Base-by-base conservation (phyloP, 2,329 filamentous ascomycete genomes). In the Colletotrichum sp. region DNA sequence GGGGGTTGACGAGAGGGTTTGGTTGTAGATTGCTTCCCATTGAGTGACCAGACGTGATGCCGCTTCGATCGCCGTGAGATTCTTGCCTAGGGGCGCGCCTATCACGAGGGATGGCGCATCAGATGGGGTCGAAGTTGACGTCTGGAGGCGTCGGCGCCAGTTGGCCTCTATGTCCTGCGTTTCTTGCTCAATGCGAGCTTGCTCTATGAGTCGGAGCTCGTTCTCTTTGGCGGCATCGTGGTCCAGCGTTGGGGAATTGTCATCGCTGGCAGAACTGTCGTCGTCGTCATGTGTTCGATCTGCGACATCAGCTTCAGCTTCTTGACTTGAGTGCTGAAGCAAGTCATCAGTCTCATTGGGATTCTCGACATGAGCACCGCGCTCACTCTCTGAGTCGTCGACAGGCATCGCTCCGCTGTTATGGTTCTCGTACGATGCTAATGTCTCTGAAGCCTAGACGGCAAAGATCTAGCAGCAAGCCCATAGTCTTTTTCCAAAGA, bases 11-110 rank as follows among this genome's bases (percentile, higher is more conserved):
- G 43, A 21, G n/a, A 80, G 80, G 59, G 80, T 75, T 39, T 81
- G 63, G 68, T 81, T 74, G 60, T 81, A 76, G 57, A 85, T 84
- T 48, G 78, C 83, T 43, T 80, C 81, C 72, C 83, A 83, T 63
- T 85, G 85, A 63, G 82, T 76, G 8, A 87, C 82, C 57, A 84
- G 82, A 13, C 84, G 82, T 48, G 84, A 79, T 30, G 86, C 86
- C 28, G 82, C 76, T 77, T 86, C 82, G 55, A 85, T 81, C 10
- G 78, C 78, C 43, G 82, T 86, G 61, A 85, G 79, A 36, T 85
- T 83, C 28, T 83, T 82, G 7, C 84, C 83, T 6, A 87, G 74
- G 26, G 80, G 77, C 21, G 80, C 80, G 5, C 85, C 85, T 34
- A 87, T 80, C 18, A 82, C 81, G 15, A 85, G 77, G 13, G 83